Base-by-base conservation (phyloP, 352 stramenopile species). In the Phytophthora macrochlamydospora region DNA sequence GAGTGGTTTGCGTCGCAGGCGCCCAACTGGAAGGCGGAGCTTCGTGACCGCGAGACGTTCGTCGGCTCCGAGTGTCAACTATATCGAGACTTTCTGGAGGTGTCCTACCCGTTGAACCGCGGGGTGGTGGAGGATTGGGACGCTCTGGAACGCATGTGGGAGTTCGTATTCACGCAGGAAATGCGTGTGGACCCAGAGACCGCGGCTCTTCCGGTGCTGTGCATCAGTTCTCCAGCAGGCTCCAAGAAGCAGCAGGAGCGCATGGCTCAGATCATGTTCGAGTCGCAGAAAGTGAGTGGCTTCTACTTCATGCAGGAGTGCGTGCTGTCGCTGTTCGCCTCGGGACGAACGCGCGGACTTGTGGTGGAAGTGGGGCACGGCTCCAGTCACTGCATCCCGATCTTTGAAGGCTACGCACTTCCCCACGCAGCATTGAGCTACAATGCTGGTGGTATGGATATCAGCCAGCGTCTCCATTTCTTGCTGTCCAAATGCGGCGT, bases 251-350 rank as follows among this genome's bases (percentile, higher is more conserved):
- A 95, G 63, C 79, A 91, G 51, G 83, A 92, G 59, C 75, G 78
- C 51, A 92, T 90, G 77, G 85, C 89, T 7, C 86, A 95, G 74
- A 71, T 96, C 46, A 84, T 96, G 78, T 96, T 96, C 53, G 88
- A 96, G 68, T 88, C 81, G 5, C 84, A 92, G 42, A 93, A 90
- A 35, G 83, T 76, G 0, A 82, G 86, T 43, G 91, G 87, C 4
- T 93, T 97, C 37, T 95, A 93, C 71, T 87, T 91, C 49, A 88
- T 94, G 81, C 81, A 95, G 50, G 83, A 94, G 64, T 86, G 81
- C 59, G 83, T 92, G 60, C 64, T 97, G 2, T 93, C 88, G 30
- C 65, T 97, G 6, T 96, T 96, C 40, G 88, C 91, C 3, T 93
- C 90, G 7, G 91, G 91, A 1, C 83, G 91, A 8, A 97, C 91